Percentiles rank a stretch among this genome's conserved stretches.
Evolutionary conservation across 345 rosid species (phyloP).

Genomic region (Crucihimalaya himalaica): DNA sequence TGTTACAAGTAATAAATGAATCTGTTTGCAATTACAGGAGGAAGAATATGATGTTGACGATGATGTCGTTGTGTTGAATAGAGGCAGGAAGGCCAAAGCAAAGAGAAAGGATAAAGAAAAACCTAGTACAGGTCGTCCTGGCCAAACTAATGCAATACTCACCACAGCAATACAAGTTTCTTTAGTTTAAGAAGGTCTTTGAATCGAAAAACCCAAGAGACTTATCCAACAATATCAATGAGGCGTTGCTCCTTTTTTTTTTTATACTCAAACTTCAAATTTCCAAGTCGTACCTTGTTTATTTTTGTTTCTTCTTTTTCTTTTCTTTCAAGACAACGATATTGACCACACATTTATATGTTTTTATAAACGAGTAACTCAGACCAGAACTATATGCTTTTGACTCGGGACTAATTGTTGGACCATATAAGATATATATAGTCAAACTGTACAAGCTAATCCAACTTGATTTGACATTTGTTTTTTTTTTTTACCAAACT

Average conservation of each 20-base stretch:
- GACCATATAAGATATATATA: no score
- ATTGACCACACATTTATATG: slow-evolving; percentile 20
- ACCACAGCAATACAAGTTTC: neutral
- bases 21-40: slow-evolving; percentile 2
- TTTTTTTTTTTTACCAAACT: no score
- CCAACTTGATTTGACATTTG: slow-evolving; percentile 1
- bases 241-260: neutral
- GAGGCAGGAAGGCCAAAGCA: neutral
- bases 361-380: neutral
- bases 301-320: neutral
- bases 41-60: slow-evolving; percentile 12
- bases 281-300: neutral
- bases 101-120: neutral
- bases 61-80: neutral
- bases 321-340: neutral
- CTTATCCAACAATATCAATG: neutral
- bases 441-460: no score
- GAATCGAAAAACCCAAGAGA: neutral
- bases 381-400: neutral
- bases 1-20: neutral
- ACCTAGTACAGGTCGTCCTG: slow-evolving; percentile 3
- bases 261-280: neutral
- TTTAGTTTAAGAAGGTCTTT: neutral
- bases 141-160: neutral
- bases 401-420: neutral